A percentile compares a stretch with the other conserved stretches of the same genome.
Conservation (phyloP, 179 eudicot genomes). For the Corrigiola litoralis region DNA sequence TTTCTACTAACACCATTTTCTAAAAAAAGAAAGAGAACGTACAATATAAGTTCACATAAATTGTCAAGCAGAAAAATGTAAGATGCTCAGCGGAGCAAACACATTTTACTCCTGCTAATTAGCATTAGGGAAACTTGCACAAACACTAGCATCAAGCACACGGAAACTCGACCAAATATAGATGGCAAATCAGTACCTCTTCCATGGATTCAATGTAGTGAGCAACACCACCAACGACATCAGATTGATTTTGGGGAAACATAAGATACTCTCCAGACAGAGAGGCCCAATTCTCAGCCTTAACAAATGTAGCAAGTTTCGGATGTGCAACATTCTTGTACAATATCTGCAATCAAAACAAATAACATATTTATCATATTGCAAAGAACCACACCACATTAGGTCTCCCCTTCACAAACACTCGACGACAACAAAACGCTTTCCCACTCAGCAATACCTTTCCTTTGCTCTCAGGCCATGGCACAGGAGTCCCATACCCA, state of each 20-base stretch:
- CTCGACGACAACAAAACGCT: not conserved
- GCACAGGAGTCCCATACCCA: slow-evolving; percentile 70
- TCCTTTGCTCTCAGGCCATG: slow-evolving; percentile 78
- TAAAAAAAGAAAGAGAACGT: too few relatives aligned
- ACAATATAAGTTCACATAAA: too few relatives aligned
- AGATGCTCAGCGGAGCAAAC: too few relatives aligned
- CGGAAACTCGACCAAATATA: not conserved
- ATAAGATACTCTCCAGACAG: slow-evolving; percentile 70
- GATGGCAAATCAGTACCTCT: slow-evolving; percentile 47
- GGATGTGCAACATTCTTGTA: slow-evolving; percentile 92
- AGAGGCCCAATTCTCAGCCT: slow-evolving; percentile 56
- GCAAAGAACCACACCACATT: not conserved
- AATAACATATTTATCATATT: slow-evolving; percentile 14
- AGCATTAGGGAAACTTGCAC: not conserved
- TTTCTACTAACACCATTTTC: too few relatives aligned
- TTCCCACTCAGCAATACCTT: slow-evolving; percentile 45
- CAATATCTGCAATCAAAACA: slow-evolving; percentile 51
- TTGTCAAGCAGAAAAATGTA: too few relatives aligned
- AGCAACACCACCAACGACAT: slow-evolving; percentile 55
- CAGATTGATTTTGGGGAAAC: slow-evolving; percentile 70
- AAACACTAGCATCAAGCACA: not conserved
- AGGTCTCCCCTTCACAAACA: not conserved
- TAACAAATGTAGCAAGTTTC: slow-evolving; percentile 66
- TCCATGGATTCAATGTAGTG: slow-evolving; percentile 80
- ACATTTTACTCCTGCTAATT: not conserved